Percentiles rank a stretch among this genome's conserved stretches.
These are phyloP conservation scores for Yarrowia sp. DNA, from an alignment of 805 yeast species.

Conservation along the genomic window DNA sequence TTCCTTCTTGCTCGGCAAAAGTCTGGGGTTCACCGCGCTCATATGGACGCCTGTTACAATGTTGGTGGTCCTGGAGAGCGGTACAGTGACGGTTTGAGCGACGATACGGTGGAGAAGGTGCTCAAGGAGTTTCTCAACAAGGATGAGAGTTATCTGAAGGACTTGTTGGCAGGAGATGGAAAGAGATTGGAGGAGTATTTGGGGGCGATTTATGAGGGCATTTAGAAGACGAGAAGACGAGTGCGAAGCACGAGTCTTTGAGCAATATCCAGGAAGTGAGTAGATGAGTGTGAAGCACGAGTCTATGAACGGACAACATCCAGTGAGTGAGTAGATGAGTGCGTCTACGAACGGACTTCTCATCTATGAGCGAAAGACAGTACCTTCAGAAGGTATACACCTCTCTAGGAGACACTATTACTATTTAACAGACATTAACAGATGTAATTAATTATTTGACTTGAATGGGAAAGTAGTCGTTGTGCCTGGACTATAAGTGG, in stretches of 20 bases:
- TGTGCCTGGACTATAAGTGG: too few species aligned
- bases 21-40: background rate
- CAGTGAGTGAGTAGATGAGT: too few species aligned
- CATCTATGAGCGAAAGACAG: too few species aligned
- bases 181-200: conserved; percentile 4
- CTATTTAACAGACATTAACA: background rate
- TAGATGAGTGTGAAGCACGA: background rate
- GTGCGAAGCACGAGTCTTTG: background rate
- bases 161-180: background rate
- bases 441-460: too few species aligned
- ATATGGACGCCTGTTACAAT: conserved; percentile 26
- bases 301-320: background rate
- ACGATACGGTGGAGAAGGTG: conserved; percentile 1
- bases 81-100: background rate
- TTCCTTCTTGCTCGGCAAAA: background rate
- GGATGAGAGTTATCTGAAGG: conserved; percentile 10
- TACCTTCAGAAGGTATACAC: too few species aligned
- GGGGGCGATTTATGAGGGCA: background rate
- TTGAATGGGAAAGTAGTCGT: too few species aligned
- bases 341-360: too few species aligned
- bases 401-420: too few species aligned
- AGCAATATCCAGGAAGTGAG: too few species aligned
- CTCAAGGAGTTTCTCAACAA: conserved; percentile 22
- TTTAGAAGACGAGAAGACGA: background rate
- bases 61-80: background rate